Evolutionary conservation across 305 asterid species (phyloP).

Genomic region (Plantago coronopus): DNA sequence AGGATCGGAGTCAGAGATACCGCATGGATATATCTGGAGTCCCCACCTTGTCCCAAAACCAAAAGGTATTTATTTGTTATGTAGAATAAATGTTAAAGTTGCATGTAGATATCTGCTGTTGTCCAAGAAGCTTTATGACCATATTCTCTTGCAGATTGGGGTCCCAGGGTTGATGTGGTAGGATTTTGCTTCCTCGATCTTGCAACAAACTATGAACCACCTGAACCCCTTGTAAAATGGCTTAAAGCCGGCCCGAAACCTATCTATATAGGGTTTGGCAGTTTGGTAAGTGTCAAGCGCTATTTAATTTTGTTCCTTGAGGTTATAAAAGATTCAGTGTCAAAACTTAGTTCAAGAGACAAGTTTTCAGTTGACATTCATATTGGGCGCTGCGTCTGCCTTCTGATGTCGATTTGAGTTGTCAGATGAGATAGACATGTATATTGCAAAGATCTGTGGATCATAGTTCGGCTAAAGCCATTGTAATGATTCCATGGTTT

Average conservation of each 20-base stretch:
- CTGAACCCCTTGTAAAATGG: constrained; percentile 76
- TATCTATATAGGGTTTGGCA: constrained; percentile 91
- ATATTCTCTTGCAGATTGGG: constrained; percentile 52
- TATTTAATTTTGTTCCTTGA: too few relatives aligned
- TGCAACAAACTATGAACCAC: constrained; percentile 80
- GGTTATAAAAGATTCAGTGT: too few relatives aligned
- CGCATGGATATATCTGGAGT: constrained; percentile 97
- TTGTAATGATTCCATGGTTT: too few relatives aligned
- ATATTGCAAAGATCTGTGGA: too few relatives aligned
- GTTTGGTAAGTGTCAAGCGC: constrained; percentile 68
- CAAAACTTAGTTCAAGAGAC: too few relatives aligned
- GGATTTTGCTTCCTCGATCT: constrained; percentile 99
- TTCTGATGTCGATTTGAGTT: too few relatives aligned
- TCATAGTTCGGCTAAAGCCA: too few relatives aligned
- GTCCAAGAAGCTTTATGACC: background rate
- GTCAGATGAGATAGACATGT: too few relatives aligned
- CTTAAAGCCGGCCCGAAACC: constrained; percentile 89
- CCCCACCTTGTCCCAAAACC: constrained; percentile 99
- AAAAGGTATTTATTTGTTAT: constrained; percentile 69
- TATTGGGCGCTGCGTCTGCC: too few relatives aligned
- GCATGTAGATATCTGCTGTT: background rate
- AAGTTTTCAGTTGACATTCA: too few relatives aligned
- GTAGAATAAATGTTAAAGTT: constrained; percentile 11
- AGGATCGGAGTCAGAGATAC: constrained; percentile 75
- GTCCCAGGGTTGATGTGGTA: constrained; percentile 89